Conservation (phyloP, 2,329 filamentous ascomycete genomes). For the Colletotrichum magnum region DNA sequence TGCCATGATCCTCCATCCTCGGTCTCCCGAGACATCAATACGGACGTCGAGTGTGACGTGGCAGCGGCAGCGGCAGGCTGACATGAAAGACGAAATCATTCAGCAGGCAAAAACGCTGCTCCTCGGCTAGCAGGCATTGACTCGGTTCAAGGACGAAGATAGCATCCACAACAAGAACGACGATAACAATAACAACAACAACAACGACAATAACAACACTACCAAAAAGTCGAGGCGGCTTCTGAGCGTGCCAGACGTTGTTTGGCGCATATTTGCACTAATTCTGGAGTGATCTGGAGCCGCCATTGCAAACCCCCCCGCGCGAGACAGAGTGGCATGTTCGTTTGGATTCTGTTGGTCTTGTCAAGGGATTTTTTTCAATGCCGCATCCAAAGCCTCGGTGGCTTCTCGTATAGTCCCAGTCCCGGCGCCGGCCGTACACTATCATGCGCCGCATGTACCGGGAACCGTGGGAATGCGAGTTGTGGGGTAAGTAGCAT, state of each 20-base stretch:
- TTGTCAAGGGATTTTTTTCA: neutral
- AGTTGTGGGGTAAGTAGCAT: conserved; percentile 37
- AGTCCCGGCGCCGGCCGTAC: neutral
- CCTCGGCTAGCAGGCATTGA: neutral
- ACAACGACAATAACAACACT: neutral
- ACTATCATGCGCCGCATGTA: conserved; percentile 16
- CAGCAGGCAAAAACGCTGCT: neutral
- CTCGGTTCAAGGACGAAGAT: neutral
- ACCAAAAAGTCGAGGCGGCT: neutral
- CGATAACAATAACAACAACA: neutral
- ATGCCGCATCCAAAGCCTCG: neutral
- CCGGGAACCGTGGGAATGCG: conserved; percentile 23
- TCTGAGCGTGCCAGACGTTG: neutral
- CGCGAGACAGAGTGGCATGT: no score
- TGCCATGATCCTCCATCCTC: conserved; percentile 26
- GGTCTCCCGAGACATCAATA: neutral
- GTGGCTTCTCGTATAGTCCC: conserved; percentile 10
- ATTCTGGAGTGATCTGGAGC: no score
- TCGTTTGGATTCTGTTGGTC: no score
- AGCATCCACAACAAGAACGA: neutral
- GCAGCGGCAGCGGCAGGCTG: neutral
- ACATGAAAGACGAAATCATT: neutral
- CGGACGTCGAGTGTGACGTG: conserved; percentile 15
- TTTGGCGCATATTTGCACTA: neutral
- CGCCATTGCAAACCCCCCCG: no score